Percentiles rank a stretch among this genome's conserved stretches.
These are phyloP conservation scores for Globisporangium cystogenes DNA, from an alignment of 352 stramenopile genomes.

Conservation along the genomic window DNA sequence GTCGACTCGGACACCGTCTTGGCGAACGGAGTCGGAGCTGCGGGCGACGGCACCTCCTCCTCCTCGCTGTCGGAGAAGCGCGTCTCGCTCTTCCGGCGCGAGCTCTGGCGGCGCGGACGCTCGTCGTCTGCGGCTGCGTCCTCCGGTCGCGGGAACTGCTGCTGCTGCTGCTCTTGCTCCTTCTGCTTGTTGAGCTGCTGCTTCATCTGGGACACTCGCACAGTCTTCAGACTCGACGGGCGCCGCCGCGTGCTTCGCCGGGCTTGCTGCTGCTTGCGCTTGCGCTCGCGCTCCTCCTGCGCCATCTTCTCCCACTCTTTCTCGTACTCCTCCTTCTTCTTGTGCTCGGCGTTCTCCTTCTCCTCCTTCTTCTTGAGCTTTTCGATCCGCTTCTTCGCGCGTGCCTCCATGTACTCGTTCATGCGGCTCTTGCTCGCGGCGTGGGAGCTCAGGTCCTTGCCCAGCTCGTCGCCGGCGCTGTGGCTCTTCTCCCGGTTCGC, in stretches of 20 bases:
- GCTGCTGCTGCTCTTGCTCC: slow-evolving; percentile 30
- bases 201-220: slow-evolving; percentile 79
- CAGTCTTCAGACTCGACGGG: slow-evolving; percentile 76
- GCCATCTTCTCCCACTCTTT: slow-evolving; percentile 88
- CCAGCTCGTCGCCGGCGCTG: slow-evolving; percentile 22
- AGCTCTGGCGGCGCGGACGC: slow-evolving; percentile 16
- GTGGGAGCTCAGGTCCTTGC: slow-evolving; percentile 1
- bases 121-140: slow-evolving; percentile 23
- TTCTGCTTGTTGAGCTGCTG: slow-evolving; percentile 78
- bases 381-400: slow-evolving; percentile 67
- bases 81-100: slow-evolving; percentile 37
- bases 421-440: slow-evolving; percentile 75
- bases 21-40: neutral
- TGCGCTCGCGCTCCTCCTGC: slow-evolving; percentile 78
- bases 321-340: slow-evolving; percentile 82
- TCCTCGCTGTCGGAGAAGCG: slow-evolving; percentile 61
- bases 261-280: slow-evolving; percentile 75
- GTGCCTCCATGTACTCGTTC: slow-evolving; percentile 88
- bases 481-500: slow-evolving; percentile 31
- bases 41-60: slow-evolving; percentile 12
- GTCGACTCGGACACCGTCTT: slow-evolving; percentile 11
- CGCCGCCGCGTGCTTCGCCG: slow-evolving; percentile 56
- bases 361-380: slow-evolving; percentile 75
- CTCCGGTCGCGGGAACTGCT: slow-evolving; percentile 21
- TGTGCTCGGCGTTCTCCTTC: slow-evolving; percentile 64